These are phyloP conservation scores for Aspergillus conjunctus DNA, from an alignment of 495 filamentous ascomycete genomes.

Conservation along the genomic window DNA sequence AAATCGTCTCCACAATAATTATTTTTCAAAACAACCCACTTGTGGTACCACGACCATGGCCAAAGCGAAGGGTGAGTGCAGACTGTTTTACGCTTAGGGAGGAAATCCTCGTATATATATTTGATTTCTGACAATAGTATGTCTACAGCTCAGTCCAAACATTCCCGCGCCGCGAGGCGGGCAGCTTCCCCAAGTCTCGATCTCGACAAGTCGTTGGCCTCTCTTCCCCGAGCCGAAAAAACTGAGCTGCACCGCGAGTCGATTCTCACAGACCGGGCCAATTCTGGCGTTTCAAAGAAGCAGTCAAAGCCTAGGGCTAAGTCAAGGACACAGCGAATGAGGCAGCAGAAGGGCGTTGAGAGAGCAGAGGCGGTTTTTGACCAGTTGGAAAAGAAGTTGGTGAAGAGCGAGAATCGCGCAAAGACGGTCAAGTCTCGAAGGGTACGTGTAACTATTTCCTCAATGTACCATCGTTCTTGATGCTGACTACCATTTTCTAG, in stretches of 20 bases:
- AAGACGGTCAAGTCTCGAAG: slow-evolving; percentile 56
- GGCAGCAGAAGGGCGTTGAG: slow-evolving; percentile 73
- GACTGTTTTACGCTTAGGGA: neutral
- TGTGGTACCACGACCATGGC: slow-evolving; percentile 43
- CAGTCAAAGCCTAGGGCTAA: slow-evolving; percentile 59
- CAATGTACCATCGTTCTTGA: slow-evolving; percentile 1
- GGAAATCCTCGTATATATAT: neutral
- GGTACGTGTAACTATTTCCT: slow-evolving; percentile 26
- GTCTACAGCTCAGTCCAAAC: slow-evolving; percentile 48
- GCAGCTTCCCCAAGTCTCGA: slow-evolving; percentile 71
- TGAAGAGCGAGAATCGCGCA: slow-evolving; percentile 62
- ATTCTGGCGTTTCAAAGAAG: slow-evolving; percentile 68
- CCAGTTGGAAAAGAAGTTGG: slow-evolving; percentile 67
- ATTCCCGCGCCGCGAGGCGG: slow-evolving; percentile 74
- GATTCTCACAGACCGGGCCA: slow-evolving; percentile 59
- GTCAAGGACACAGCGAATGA: slow-evolving; percentile 63
- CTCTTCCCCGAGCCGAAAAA: slow-evolving; percentile 57
- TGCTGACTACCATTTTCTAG: slow-evolving; percentile 22
- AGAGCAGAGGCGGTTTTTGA: slow-evolving; percentile 71
- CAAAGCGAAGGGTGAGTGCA: slow-evolving; percentile 46
- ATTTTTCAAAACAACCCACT: slow-evolving; percentile 25
- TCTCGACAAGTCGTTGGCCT: slow-evolving; percentile 73
- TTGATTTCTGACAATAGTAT: slow-evolving; percentile 24
- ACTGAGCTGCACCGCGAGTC: slow-evolving; percentile 55
- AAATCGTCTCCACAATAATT: slow-evolving; percentile 40